Conservation (phyloP, 192 early-diverging fungal genomes). For the Entrophospora sp. region DNA sequence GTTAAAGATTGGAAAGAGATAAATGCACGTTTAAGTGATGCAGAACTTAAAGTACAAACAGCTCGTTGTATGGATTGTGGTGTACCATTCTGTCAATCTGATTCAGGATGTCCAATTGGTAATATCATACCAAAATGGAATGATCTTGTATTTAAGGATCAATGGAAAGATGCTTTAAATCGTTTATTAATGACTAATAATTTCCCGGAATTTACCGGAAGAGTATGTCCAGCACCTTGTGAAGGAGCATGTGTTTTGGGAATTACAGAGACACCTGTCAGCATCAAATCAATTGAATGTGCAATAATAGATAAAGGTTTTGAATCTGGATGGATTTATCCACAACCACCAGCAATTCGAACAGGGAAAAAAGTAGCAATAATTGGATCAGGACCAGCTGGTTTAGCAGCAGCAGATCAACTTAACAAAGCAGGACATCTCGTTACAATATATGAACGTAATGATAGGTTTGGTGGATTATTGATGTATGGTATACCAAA, state of each 20-base stretch:
- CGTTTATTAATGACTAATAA: slow-evolving; percentile 96
- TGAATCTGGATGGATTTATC: slow-evolving; percentile 94
- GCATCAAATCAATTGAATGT: slow-evolving; percentile 95
- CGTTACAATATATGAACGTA: slow-evolving; percentile 95
- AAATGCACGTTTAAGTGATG: slow-evolving; percentile 72
- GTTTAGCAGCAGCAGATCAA: slow-evolving; percentile 92
- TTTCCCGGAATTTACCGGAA: slow-evolving; percentile 99
- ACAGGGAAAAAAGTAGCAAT: slow-evolving; percentile 81
- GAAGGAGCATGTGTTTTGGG: slow-evolving; percentile 95
- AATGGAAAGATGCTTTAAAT: slow-evolving; percentile 92
- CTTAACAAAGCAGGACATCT: slow-evolving; percentile 92
- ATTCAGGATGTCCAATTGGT: slow-evolving; percentile 95
- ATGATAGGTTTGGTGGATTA: slow-evolving; percentile 91
- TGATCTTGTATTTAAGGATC: slow-evolving; percentile 90
- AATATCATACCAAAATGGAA: slow-evolving; percentile 99
- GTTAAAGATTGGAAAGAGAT: slow-evolving; percentile 92
- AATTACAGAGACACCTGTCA: slow-evolving; percentile 89
- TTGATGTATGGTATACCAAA: slow-evolving; percentile 99
- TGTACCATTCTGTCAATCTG: slow-evolving; percentile 97
- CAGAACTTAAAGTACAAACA: slow-evolving; percentile 83
- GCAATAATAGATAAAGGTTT: slow-evolving; percentile 98
- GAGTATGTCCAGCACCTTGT: slow-evolving; percentile 97
- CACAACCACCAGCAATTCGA: slow-evolving; percentile 67
- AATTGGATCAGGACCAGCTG: slow-evolving; percentile 94
- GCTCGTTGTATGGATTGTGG: slow-evolving; percentile 98